A percentile compares a stretch with the other conserved stretches of the same genome.
These are phyloP conservation scores for Solanum chmielewskii DNA, from an alignment of 257 asterid species.

Conservation along the genomic window DNA sequence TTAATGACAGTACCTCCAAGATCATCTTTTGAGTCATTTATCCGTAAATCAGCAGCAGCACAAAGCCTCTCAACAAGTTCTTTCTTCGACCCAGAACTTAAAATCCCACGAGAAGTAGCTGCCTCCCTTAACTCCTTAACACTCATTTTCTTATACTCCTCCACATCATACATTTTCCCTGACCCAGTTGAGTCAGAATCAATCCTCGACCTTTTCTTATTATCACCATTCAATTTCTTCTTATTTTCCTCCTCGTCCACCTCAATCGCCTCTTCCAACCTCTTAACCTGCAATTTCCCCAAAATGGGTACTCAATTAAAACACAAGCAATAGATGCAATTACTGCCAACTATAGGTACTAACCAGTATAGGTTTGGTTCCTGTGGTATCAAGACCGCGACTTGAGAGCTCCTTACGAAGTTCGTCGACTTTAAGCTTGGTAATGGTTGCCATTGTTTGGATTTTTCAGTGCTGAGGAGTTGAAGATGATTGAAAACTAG, in stretches of 20 bases:
- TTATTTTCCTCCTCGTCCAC: slow-evolving; percentile 18
- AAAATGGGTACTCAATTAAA: not conserved
- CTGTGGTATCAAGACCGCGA: slow-evolving; percentile 72
- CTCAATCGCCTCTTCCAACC: slow-evolving; percentile 48
- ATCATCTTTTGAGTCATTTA: not conserved
- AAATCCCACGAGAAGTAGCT: slow-evolving; percentile 48
- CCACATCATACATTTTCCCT: slow-evolving; percentile 31
- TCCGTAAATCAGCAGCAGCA: slow-evolving; percentile 5
- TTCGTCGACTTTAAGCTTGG: slow-evolving; percentile 46
- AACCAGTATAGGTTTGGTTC: slow-evolving; percentile 61
- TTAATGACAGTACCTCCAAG: slow-evolving; percentile 21
- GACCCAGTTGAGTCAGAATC: slow-evolving; percentile 20
- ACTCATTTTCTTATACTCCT: slow-evolving; percentile 42
- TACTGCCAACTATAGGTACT: not conserved
- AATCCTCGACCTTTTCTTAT: slow-evolving; percentile 47
- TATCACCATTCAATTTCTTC: slow-evolving; percentile 7
- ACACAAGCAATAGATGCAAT: not conserved
- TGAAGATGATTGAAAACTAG: not conserved
- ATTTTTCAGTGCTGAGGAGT: not conserved
- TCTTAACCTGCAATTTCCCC: slow-evolving; percentile 36
- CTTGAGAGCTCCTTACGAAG: slow-evolving; percentile 50
- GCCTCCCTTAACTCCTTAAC: slow-evolving; percentile 63
- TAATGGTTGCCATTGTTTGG: slow-evolving; percentile 13
- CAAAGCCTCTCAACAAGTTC: slow-evolving; percentile 65
- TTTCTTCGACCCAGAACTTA: slow-evolving; percentile 49